Base-by-base conservation (phyloP, 768 basidiomycete species). In the Collybia mongolica region DNA sequence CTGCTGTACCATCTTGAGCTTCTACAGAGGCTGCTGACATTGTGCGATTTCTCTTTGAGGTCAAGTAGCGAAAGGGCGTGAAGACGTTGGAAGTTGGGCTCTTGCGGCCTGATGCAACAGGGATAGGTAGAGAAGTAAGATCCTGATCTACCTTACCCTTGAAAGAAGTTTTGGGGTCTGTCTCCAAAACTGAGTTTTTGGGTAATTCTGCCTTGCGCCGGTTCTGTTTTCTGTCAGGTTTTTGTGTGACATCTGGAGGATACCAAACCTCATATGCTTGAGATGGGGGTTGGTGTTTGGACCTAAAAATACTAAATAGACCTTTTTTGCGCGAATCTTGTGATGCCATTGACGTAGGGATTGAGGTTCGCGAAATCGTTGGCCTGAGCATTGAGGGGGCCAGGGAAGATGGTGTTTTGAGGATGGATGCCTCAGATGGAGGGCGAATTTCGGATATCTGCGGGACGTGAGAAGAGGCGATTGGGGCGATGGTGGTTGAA, bases 1-100 rank as follows among this genome's bases (percentile, higher is more conserved):
- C 90, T 43, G 86, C 84, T 48, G 88, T 89, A 32, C 90, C 90
- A 59, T 90, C 82, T 56, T 83, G 78, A 20, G 88, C 90, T 62
- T 92, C 90, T 26, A 88, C 72, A 37, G 90, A 92, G 28, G 83
- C 83, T 32, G 80, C 76, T 14, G 90, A 91, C 37, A 91, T 72
- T 6, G 85, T 83, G 26, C 84, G 80, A 62, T 84, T 75, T 58
- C 80, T 74, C 60, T 79, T 83, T 26, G 67, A 73, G 19, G 69
- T 70, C 55, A 88, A 55, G 58, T 88, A 76, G 39, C 81, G 80
- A 65, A 88, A 86, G 0, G 86, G 80, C 15, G 77, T 77, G 57
- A 84, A 83, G 18, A 81, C 72, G 46, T 74, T 79, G 26, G 76
- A 65, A 17, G 67, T 69, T 8, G 71, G 60, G 50, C 72, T 72